Conservation (phyloP, 768 basidiomycete species). For the Hydnomerulius pinastri region DNA sequence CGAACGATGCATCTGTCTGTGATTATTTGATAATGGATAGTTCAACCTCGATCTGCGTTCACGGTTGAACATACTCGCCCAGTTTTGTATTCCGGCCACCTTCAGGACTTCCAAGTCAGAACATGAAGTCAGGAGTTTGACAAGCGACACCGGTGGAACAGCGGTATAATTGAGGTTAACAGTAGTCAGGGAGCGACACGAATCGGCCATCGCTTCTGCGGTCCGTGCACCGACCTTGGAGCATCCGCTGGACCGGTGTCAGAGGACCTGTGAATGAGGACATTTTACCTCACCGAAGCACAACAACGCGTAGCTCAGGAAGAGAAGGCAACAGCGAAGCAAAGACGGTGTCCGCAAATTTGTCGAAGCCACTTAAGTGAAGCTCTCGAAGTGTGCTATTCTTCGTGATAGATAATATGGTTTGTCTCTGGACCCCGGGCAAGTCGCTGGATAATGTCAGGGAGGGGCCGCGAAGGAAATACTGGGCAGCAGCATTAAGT, state of each 20-base stretch:
- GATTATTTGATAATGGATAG: too few relatives aligned
- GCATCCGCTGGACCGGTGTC: constrained; percentile 49
- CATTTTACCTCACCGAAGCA: constrained; percentile 49
- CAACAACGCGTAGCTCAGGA: constrained; percentile 45
- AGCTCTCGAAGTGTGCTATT: constrained; percentile 43
- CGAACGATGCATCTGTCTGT: constrained; percentile 59
- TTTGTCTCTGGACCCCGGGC: constrained; percentile 53
- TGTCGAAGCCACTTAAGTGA: constrained; percentile 51
- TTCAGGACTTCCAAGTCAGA: constrained; percentile 55
- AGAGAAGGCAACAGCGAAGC: constrained; percentile 50
- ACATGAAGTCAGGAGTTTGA: constrained; percentile 40
- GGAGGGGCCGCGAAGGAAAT: constrained; percentile 57
- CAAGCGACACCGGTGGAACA: constrained; percentile 49
- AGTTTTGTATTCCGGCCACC: constrained; percentile 59
- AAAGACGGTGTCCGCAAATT: constrained; percentile 53
- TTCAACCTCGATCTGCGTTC: background rate
- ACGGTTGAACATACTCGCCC: constrained; percentile 42
- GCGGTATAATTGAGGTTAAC: constrained; percentile 67
- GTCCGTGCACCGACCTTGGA: constrained; percentile 56
- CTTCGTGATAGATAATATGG: constrained; percentile 45
- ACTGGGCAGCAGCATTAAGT: constrained; percentile 33
- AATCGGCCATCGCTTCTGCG: constrained; percentile 41
- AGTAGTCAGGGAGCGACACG: constrained; percentile 44
- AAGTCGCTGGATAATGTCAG: constrained; percentile 49
- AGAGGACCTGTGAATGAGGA: constrained; percentile 14